Evolutionary conservation across 2,329 filamentous ascomycete species (phyloP).

Genomic region (Colletotrichum sp.): DNA sequence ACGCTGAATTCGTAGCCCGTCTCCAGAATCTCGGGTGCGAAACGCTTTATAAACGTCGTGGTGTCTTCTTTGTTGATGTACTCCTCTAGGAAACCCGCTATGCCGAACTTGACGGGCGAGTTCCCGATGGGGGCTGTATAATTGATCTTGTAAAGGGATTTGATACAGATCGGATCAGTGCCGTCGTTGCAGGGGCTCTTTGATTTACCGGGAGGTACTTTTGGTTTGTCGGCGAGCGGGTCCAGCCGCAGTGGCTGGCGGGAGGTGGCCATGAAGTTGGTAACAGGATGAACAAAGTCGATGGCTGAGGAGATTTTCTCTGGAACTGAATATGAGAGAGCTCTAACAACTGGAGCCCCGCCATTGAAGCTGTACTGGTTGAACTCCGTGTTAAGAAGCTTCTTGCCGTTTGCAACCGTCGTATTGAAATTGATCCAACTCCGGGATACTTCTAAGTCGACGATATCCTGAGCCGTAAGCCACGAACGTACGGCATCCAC

Average conservation of each 20-base stretch:
- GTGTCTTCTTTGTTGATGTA: constrained; percentile 50
- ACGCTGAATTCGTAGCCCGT: constrained; percentile 44
- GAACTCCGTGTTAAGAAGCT: constrained; percentile 41
- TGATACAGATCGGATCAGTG: constrained; percentile 45
- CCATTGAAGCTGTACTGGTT: constrained; percentile 45
- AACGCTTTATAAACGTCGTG: constrained; percentile 38
- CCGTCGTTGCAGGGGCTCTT: not conserved
- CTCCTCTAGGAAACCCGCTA: constrained; percentile 56
- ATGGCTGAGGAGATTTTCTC: constrained; percentile 40
- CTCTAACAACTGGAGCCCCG: constrained; percentile 43
- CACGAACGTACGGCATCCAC: constrained; percentile 43
- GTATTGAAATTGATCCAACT: constrained; percentile 50
- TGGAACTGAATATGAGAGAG: constrained; percentile 50
- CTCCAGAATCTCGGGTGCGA: constrained; percentile 39
- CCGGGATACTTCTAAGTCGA: constrained; percentile 32
- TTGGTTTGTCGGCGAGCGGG: not conserved
- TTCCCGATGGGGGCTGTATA: constrained; percentile 29
- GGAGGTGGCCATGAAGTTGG: constrained; percentile 52
- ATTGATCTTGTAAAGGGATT: constrained; percentile 50
- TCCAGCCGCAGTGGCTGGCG: not conserved
- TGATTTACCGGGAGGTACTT: not conserved
- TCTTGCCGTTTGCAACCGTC: constrained; percentile 41
- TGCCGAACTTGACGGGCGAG: constrained; percentile 45
- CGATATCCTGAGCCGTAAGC: constrained; percentile 44
- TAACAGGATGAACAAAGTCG: constrained; percentile 52